Evolutionary conservation across 2,329 filamentous ascomycete species (phyloP), one percentile per base, ranked within the genome.

Genomic region (Pseudocercospora ulei): DNA sequence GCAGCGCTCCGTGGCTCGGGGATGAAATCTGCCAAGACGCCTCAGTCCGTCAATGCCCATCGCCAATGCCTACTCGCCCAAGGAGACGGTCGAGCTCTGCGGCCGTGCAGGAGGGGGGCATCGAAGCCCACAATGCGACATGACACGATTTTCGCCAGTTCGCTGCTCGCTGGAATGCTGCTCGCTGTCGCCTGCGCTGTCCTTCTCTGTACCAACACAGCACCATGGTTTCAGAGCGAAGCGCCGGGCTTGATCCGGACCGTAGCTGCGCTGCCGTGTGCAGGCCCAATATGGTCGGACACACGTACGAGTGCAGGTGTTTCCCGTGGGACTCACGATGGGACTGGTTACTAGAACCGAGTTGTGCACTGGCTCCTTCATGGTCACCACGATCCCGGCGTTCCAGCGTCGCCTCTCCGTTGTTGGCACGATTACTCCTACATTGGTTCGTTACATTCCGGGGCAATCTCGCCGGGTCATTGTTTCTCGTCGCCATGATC

Each of bases 111-210:
- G 70, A n/a, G n/a, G n/a, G n/a, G n/a, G 5, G 60, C 61, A 17
- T 59, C 61, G 31, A 75, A 74, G 51, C 69, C 68, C 6, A 63
- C 68, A 39, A 73, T 69, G 67, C 62, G 68, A 6, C 56, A 66
- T 3, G 66, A 71, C 50, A 73, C 73, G 46, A 60, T 72, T 25
- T 72, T 73, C 47, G 49, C 70, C 29, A 70, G 66, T 43, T 58
- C 66, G 3, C 62, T 73, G 25, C 66, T 70, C 29, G 70, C 70
- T 3, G 72, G 72, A 0, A 65, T 65, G 39, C 55, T 75, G 4
- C 57, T 75, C 1, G 62, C 66, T 2, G 73, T 75, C 45, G 70
- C 66, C 3, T 68, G 65, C 26, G 69, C 66, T 0, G 48, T 41
- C 3, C 39, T 41, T 11, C 38, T 57, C 4, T 46, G 42, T 34